A percentile compares a stretch with the other conserved stretches of the same genome.
phyloP scores from a whole-genome alignment of 768 basidiomycete genomes.

The Lactifluus subvellereus region DNA sequence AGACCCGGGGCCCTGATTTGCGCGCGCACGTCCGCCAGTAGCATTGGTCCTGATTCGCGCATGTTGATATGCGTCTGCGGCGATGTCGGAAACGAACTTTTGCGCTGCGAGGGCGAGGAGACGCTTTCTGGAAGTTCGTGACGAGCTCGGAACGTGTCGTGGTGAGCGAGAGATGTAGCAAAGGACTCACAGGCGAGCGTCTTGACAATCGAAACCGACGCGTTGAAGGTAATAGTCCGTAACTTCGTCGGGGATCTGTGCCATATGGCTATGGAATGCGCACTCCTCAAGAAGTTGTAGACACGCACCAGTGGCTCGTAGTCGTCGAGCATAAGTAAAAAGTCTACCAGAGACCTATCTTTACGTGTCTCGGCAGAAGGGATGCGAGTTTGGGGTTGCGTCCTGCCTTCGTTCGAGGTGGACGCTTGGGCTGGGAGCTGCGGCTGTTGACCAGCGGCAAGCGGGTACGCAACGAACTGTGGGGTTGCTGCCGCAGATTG shows the following conservation, averaged over 20 bases:
- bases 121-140: conserved; percentile 60
- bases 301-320: conserved; percentile 84
- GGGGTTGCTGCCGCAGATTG: conserved; percentile 18
- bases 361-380: conserved; percentile 78
- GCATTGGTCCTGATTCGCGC: conserved; percentile 93
- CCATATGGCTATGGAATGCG: background rate
- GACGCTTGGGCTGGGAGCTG: conserved; percentile 23
- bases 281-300: background rate
- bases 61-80: conserved; percentile 95
- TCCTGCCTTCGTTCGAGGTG: conserved; percentile 12
- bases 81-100: conserved; percentile 96
- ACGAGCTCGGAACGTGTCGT: conserved; percentile 8
- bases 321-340: conserved; percentile 93
- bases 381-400: conserved; percentile 51
- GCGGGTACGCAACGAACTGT: conserved; percentile 24
- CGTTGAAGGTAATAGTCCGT: conserved; percentile 96
- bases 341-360: conserved; percentile 87
- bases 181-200: conserved; percentile 73
- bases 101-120: conserved; percentile 93
- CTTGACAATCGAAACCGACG: conserved; percentile 93
- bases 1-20: conserved; percentile 56
- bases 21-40: conserved; percentile 61
- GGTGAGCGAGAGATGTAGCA: background rate
- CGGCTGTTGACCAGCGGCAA: conserved; percentile 23
- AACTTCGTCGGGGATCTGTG: conserved; percentile 92